Evolutionary conservation across 306 rosid genomes (phyloP).

Genomic region (Prosopis cineraria): DNA sequence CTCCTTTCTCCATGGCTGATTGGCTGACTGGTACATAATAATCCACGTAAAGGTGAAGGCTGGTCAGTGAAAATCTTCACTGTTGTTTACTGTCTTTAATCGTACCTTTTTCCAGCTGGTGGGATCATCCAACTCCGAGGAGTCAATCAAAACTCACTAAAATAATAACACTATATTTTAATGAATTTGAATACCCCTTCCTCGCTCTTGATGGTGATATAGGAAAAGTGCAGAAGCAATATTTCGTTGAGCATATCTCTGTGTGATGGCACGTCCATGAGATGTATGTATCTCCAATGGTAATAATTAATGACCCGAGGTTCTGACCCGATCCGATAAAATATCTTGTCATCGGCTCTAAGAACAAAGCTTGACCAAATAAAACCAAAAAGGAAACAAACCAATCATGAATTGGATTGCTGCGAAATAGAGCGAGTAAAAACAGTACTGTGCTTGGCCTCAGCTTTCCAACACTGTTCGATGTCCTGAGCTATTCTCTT

Average conservation of each 20-base stretch:
- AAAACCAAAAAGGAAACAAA: constrained; percentile 31
- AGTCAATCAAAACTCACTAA: neutral
- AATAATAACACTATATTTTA: neutral
- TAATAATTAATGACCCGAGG: neutral
- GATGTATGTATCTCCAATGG: constrained; percentile 24
- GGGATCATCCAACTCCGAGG: neutral
- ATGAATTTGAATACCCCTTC: neutral
- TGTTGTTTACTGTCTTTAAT: neutral
- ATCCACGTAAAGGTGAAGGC: constrained; percentile 37
- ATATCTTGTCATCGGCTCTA: neutral
- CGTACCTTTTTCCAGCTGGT: neutral
- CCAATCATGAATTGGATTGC: constrained; percentile 33
- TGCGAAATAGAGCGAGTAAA: constrained; percentile 45
- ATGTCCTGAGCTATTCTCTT: constrained; percentile 82
- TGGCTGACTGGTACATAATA: constrained; percentile 18
- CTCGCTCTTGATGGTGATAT: neutral
- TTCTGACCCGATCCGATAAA: constrained; percentile 19
- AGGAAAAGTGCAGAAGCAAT: neutral
- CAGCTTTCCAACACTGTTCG: constrained; percentile 63
- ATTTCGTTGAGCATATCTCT: constrained; percentile 16
- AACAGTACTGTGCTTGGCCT: constrained; percentile 45
- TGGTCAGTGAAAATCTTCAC: constrained; percentile 17
- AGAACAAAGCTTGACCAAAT: constrained; percentile 3
- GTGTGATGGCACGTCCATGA: constrained; percentile 2
- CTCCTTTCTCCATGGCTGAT: constrained; percentile 31